These are phyloP conservation scores for Ogataea zsoltii DNA, from an alignment of 805 yeast species.

Conservation along the genomic window DNA sequence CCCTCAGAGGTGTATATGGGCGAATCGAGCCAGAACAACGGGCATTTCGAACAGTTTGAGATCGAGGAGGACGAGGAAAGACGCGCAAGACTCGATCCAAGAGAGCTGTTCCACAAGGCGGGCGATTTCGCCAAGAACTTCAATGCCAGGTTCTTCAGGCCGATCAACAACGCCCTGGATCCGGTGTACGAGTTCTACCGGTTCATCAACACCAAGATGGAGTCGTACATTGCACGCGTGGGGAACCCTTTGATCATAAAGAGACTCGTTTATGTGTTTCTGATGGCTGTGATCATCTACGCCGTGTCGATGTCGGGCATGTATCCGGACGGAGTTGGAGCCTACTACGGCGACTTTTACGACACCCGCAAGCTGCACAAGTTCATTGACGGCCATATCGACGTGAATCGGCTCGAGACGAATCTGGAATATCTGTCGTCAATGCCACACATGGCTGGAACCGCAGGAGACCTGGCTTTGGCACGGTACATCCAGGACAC, in stretches of 20 bases:
- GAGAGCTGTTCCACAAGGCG: slow-evolving; percentile 37
- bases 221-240: slow-evolving; percentile 56
- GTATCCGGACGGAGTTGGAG: slow-evolving; percentile 43
- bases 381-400: slow-evolving; percentile 53
- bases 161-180: slow-evolving; percentile 46
- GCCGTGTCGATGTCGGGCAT: slow-evolving; percentile 58
- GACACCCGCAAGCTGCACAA: slow-evolving; percentile 54
- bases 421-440: slow-evolving; percentile 71
- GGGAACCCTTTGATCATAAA: slow-evolving; percentile 87
- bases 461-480: slow-evolving; percentile 77
- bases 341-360: slow-evolving; percentile 58
- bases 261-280: slow-evolving; percentile 67
- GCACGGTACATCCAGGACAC: slow-evolving; percentile 64
- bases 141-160: slow-evolving; percentile 40
- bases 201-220: slow-evolving; percentile 47
- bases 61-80: slow-evolving; percentile 39
- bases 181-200: slow-evolving; percentile 52
- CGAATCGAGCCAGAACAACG: not conserved
- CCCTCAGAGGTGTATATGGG: slow-evolving; percentile 1
- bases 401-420: slow-evolving; percentile 57
- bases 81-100: slow-evolving; percentile 16
- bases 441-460: slow-evolving; percentile 87
- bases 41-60: slow-evolving; percentile 41
- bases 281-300: slow-evolving; percentile 61
- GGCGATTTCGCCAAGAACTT: slow-evolving; percentile 41